Conservation (phyloP, 176 grass and related monocot species). For the bread wheat (Triticum aestivum) region DNA sequence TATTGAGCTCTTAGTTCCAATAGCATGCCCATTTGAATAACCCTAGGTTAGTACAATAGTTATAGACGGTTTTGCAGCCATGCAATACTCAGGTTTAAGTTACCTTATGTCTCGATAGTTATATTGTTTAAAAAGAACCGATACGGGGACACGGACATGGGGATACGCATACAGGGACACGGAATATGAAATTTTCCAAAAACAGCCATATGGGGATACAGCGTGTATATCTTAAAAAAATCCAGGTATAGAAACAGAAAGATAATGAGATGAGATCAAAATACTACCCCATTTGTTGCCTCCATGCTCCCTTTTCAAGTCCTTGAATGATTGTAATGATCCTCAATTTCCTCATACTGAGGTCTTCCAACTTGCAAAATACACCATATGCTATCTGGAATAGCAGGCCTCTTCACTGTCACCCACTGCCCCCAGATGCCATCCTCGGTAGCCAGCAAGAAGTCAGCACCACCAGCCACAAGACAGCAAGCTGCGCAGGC, state of each 20-base stretch:
- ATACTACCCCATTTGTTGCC: background rate
- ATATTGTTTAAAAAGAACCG: background rate
- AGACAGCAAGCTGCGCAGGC: no score
- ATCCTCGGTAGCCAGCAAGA: no score
- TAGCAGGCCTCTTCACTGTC: background rate
- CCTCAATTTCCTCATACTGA: no score
- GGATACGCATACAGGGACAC: background rate
- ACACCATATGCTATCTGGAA: background rate
- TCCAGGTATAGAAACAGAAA: no score
- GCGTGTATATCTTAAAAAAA: no score
- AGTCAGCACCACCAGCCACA: no score
- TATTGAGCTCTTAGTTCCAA: background rate
- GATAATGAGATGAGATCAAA: background rate
- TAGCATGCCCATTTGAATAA: background rate
- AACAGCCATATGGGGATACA: background rate
- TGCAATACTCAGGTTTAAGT: slow-evolving; percentile 3
- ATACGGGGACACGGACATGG: background rate
- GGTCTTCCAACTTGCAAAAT: no score
- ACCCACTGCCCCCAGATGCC: background rate
- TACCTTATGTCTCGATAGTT: background rate
- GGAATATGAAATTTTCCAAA: background rate
- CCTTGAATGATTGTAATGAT: no score
- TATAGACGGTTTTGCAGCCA: background rate
- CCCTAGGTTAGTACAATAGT: background rate
- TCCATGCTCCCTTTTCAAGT: background rate